A percentile compares a stretch with the other conserved stretches of the same genome.
Evolutionary conservation across 257 asterid species (phyloP).

Genomic region (Orobanche coerulescens): DNA sequence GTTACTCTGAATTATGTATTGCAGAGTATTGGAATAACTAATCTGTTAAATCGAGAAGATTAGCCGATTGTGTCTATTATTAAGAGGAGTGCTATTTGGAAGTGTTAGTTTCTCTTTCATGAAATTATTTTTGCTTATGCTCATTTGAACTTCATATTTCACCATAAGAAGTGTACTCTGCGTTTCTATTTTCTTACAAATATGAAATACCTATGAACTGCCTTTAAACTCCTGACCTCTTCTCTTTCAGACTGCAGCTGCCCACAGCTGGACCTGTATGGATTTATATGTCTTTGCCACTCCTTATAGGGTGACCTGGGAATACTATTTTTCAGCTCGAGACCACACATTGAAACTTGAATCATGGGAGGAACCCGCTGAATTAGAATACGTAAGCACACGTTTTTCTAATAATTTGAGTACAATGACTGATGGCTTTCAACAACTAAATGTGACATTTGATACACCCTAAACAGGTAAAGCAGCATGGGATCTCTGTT

Average conservation of each 20-base stretch:
- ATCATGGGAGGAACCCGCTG: conserved; percentile 97
- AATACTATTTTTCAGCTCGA: conserved; percentile 77
- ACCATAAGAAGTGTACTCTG: not conserved
- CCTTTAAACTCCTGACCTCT: not conserved
- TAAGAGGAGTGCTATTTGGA: not conserved
- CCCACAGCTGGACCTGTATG: conserved; percentile 99
- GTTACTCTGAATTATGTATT: not conserved
- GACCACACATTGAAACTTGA: conserved; percentile 70
- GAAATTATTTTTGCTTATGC: not conserved
- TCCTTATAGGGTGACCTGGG: conserved; percentile 97
- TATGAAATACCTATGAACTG: not conserved
- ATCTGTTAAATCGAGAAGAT: not conserved
- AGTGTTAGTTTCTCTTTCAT: not conserved
- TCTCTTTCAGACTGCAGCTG: conserved; percentile 61
- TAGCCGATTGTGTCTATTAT: not conserved
- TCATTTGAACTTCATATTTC: not conserved
- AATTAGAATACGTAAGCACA: conserved; percentile 70
- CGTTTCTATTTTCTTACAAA: not conserved
- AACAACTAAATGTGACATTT: conserved; percentile 18
- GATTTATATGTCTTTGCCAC: conserved; percentile 98
- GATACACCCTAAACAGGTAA: conserved; percentile 53
- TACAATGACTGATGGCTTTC: not conserved
- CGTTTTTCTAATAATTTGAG: not conserved
- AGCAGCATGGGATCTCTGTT: conserved; percentile 88
- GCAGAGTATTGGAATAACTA: not conserved